Base-by-base conservation (phyloP, 257 asterid species). In the Eustoma russellianum region DNA sequence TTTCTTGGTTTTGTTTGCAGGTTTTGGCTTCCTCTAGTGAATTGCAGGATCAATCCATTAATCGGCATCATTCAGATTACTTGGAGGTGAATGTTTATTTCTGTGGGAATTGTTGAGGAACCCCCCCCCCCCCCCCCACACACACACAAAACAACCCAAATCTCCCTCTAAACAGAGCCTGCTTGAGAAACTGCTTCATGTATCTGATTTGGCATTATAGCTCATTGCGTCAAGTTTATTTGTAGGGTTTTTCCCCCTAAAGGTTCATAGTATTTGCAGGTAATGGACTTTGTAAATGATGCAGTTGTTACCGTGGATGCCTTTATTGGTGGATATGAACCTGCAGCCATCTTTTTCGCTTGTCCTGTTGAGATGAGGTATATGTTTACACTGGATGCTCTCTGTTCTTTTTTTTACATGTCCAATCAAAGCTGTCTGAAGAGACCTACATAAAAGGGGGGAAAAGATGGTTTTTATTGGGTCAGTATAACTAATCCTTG, bases 271-370 rank as follows among this genome's bases (percentile, higher is more conserved):
- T 19, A 14, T 60, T 46, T 68, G 59, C 88, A 91, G 98, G 94
- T 87, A 57, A 87, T 91, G 94, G 98, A 87, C 76, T 91, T 87
- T 88, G 69, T 91, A 58, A 91, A 91, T 69, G 98, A 91, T 58
- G 85, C 93, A 24, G 87, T 91, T 62, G 88, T 87, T 49, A 75
- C 95, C 45, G 66, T 91, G 81, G 97, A 87, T 66, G 83, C 90
- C 45, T 87, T 87, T 66, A 79, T 87, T 62, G 75, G 59, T 69
- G 92, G 93, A 53, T 76, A 87, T 71, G 79, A 82, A 63, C 82
- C 61, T 57, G 87, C 98, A 50, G 91, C 94, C 56, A 59, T 82
- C 68, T 79, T 69, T 74, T 84, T 91, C 74, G 66, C 80, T 55
- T 82, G 88, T 60, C 89, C 86, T 5, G 85, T 82, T 66, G 88